A percentile compares a stretch with the other conserved stretches of the same genome.
Conservation (phyloP, 805 yeast species). For the Myxozyma vanderwaltii region DNA sequence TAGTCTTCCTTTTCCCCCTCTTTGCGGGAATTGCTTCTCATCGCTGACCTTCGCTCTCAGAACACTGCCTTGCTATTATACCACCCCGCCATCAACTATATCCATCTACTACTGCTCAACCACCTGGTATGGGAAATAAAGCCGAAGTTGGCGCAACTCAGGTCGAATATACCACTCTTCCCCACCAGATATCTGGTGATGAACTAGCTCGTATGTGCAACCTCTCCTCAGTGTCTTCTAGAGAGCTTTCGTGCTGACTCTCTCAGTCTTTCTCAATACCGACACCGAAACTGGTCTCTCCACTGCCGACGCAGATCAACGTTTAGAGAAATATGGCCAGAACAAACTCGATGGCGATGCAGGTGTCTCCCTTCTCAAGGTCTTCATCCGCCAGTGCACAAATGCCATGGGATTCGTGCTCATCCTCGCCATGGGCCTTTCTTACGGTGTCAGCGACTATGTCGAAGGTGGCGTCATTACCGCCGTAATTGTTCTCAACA, state of each 20-base stretch:
- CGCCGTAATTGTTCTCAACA: constrained; percentile 64
- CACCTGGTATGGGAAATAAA: constrained; percentile 14
- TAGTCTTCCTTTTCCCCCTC: too few relatives aligned
- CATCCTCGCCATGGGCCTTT: constrained; percentile 47
- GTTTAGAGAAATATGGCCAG: constrained; percentile 51
- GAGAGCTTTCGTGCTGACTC: not conserved
- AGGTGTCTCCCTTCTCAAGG: constrained; percentile 55
- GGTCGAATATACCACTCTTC: constrained; percentile 9
- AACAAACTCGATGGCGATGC: constrained; percentile 64
- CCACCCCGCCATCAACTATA: not conserved
- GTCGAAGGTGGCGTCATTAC: constrained; percentile 81
- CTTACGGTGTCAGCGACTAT: constrained; percentile 75
- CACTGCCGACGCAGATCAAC: constrained; percentile 40
- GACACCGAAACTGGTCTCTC: constrained; percentile 54
- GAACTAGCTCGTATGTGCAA: constrained; percentile 21
- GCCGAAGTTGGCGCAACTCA: constrained; percentile 3
- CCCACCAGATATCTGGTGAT: constrained; percentile 9
- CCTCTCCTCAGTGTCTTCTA: not conserved
- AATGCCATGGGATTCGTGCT: constrained; percentile 76
- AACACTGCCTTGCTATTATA: too few relatives aligned
- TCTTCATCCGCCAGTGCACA: constrained; percentile 65
- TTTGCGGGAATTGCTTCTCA: too few relatives aligned
- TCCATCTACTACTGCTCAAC: not conserved
- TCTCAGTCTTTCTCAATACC: constrained; percentile 44
- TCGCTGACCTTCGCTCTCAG: too few relatives aligned